phyloP scores from a whole-genome alignment of 2,329 filamentous ascomycete species.

The Periconia digitata region DNA sequence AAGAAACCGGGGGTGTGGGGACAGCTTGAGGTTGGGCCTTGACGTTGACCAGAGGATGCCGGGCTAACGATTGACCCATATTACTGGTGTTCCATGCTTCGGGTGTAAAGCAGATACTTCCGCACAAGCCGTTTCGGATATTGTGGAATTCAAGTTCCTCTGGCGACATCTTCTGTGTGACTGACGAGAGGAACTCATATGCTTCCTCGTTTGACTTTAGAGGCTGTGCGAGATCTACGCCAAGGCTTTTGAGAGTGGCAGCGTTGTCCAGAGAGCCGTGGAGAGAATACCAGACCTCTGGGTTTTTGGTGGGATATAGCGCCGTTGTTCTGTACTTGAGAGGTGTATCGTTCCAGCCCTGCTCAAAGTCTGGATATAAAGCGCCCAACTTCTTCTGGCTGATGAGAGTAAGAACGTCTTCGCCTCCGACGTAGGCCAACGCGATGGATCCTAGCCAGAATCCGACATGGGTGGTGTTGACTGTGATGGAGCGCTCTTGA shows the following conservation, averaged over 20 bases:
- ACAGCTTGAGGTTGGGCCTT: conserved; percentile 33
- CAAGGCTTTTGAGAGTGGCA: conserved; percentile 50
- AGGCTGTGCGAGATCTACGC: conserved; percentile 40
- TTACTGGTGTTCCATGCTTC: conserved; percentile 47
- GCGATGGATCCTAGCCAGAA: conserved; percentile 50
- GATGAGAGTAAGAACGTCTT: conserved; percentile 22
- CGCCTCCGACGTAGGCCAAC: conserved; percentile 43
- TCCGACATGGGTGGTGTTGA: conserved; percentile 52
- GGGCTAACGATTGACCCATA: conserved; percentile 48
- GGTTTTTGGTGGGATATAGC: conserved; percentile 50
- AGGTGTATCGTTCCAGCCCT: conserved; percentile 39
- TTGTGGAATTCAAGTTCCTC: conserved; percentile 21
- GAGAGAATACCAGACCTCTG: conserved; percentile 52
- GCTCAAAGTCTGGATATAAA: conserved; percentile 44
- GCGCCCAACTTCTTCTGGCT: conserved; percentile 27
- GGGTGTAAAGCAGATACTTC: conserved; percentile 49
- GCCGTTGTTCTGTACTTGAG: conserved; percentile 41
- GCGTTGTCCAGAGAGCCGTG: conserved; percentile 53
- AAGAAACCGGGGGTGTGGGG: conserved; percentile 20
- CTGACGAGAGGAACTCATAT: conserved; percentile 20
- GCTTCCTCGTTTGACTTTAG: conserved; percentile 20
- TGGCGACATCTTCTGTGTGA: conserved; percentile 37
- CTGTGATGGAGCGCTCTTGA: conserved; percentile 31
- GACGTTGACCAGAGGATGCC: conserved; percentile 48
- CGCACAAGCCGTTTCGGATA: conserved; percentile 25